These are phyloP conservation scores for Vickermania ingenoplastis DNA, from an alignment of 208 protist genomes.

Conservation along the genomic window DNA sequence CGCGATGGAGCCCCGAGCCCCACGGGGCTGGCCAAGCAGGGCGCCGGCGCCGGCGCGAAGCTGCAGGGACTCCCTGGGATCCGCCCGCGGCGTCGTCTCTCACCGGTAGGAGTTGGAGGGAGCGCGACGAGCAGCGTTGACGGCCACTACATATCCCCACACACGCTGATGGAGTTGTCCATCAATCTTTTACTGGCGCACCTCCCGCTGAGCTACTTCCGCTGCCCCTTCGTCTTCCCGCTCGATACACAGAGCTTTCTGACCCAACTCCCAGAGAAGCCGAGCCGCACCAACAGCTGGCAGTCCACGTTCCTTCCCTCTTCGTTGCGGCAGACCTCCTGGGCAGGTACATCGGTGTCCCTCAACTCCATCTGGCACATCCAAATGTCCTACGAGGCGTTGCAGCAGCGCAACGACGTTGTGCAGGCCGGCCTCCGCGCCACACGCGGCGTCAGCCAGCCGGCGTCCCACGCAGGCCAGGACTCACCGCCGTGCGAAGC, in stretches of 20 bases:
- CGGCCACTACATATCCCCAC: slow-evolving; percentile 21
- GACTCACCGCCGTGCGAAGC: neutral
- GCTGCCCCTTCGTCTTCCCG: slow-evolving; percentile 59
- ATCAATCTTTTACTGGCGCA: slow-evolving; percentile 42
- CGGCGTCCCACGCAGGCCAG: neutral
- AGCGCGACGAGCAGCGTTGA: neutral
- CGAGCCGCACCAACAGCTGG: slow-evolving; percentile 15
- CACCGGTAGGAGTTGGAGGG: too few species aligned
- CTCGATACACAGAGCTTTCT: slow-evolving; percentile 48
- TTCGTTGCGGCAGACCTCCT: slow-evolving; percentile 4
- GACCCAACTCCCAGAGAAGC: slow-evolving; percentile 55
- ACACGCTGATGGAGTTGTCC: slow-evolving; percentile 58
- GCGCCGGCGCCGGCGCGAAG: neutral
- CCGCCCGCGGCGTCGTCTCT: neutral
- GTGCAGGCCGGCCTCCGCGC: neutral
- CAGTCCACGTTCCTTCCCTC: slow-evolving; percentile 16
- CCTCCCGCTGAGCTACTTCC: slow-evolving; percentile 46
- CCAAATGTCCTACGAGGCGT: neutral
- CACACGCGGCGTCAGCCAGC: neutral
- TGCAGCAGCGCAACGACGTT: neutral
- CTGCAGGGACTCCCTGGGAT: neutral
- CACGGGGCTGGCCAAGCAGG: neutral
- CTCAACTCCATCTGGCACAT: neutral
- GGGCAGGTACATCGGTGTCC: neutral
- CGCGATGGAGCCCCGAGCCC: too few species aligned